These are phyloP conservation scores for Saccharum officinarum DNA, from an alignment of 176 grass and related monocot species.

Conservation along the genomic window DNA sequence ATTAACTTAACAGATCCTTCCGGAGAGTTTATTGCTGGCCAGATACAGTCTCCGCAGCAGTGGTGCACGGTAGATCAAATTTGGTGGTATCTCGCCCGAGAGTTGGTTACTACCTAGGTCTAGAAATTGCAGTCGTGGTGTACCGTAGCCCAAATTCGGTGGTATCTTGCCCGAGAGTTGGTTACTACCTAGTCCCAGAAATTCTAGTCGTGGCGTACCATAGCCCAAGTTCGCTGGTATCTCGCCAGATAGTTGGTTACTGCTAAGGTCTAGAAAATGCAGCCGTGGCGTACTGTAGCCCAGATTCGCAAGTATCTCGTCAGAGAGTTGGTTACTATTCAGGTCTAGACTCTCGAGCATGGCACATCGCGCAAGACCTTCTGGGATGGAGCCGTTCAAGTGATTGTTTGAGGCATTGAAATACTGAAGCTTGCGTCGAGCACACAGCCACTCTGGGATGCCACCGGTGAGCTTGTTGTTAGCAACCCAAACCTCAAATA, in stretches of 20 bases:
- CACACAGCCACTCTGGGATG: neutral
- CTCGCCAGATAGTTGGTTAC: no score
- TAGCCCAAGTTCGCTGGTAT: no score
- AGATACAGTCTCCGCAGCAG: neutral
- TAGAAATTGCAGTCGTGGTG: no score
- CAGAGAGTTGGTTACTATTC: no score
- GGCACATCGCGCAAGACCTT: neutral
- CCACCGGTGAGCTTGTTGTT: neutral
- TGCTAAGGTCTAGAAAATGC: no score
- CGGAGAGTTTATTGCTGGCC: no score
- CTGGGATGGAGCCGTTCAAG: neutral
- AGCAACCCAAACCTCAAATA: neutral
- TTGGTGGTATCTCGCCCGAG: slow-evolving; percentile 40
- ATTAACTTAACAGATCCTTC: no score
- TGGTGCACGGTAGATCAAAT: slow-evolving; percentile 38
- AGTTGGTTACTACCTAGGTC: no score
- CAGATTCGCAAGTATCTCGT: no score
- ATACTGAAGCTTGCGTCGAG: neutral
- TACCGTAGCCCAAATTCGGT: neutral
- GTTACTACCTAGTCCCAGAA: neutral
- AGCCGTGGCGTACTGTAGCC: no score
- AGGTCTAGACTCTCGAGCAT: no score
- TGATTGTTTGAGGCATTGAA: neutral
- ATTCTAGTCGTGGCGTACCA: neutral
- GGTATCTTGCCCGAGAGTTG: neutral